Base-by-base conservation (phyloP, 1,284 basidiomycete species). In the Mycena sp. region DNA sequence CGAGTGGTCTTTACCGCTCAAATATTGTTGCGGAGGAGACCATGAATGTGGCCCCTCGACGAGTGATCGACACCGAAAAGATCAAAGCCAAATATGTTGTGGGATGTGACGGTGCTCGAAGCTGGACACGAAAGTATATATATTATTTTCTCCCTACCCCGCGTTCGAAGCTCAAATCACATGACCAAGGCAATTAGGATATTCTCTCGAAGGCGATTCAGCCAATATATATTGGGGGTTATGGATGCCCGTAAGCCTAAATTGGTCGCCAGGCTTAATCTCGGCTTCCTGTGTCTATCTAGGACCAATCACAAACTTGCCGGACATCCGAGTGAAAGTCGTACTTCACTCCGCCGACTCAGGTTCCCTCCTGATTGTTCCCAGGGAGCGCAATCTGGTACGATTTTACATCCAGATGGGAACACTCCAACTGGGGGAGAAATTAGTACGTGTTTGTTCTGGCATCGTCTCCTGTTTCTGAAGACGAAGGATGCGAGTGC, bases 171-270 rank as follows among this genome's bases (percentile, higher is more conserved):
- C n/a, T n/a, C n/a, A n/a, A n/a, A n/a, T n/a, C n/a, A n/a, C n/a
- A n/a, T n/a, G n/a, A n/a, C n/a, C n/a, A n/a, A 58, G 65, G 10
- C 66, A 67, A 25, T 59, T 64, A 9, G 63, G 63, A 4, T 62
- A 55, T 23, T 55, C 50, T 5, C 59, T 67, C 14, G 63, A 67
- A 30, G 66, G 66, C 16, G 66, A 67, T 55, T 61, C 63, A 11
- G 61, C 66, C 1, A 62, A 65, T 38, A 56, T 64, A 9, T 59
- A 65, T 45, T 67, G 65, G 65, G 65, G 65, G 65, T 67, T 21
- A 51, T 67, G 52, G 65, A 67, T 23, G 61, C 65, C 21, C 61
- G 64, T 50, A 23, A 44, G 63, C 46, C 37, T 25, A 14, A 30
- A 2, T 21, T 28, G 14, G 43, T 41, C 23, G 7, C 17, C 3